phyloP scores from a whole-genome alignment of 2,329 filamentous ascomycete genomes.

The Aspergillus tubingensis region DNA sequence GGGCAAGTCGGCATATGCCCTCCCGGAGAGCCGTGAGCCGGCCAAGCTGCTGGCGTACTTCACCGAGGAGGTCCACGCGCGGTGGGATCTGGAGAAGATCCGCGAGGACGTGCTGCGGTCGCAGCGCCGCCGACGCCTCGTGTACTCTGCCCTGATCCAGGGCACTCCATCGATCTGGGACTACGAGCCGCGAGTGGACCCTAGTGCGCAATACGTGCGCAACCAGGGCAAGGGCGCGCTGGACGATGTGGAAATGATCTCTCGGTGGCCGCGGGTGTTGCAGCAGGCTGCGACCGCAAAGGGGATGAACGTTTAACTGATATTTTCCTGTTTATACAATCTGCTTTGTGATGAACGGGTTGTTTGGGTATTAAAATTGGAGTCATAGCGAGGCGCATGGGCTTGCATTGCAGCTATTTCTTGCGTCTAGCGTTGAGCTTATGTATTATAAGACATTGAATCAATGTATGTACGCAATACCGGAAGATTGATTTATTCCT shows the following conservation, averaged over 20 bases:
- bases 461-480: neutral
- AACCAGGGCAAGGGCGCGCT: slow-evolving; percentile 46
- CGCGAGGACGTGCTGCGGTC: slow-evolving; percentile 72
- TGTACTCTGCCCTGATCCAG: slow-evolving; percentile 76
- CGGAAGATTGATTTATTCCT: neutral
- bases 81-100: slow-evolving; percentile 81
- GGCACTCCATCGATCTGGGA: slow-evolving; percentile 84
- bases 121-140: slow-evolving; percentile 75
- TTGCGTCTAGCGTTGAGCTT: neutral
- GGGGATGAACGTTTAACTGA: slow-evolving; percentile 11
- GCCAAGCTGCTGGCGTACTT: slow-evolving; percentile 63
- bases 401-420: neutral
- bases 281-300: slow-evolving; percentile 34
- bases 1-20: slow-evolving; percentile 32
- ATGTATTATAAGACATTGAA: too few relatives aligned
- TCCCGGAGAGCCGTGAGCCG: slow-evolving; percentile 37
- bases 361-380: neutral
- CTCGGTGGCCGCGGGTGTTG: slow-evolving; percentile 44
- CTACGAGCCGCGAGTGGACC: slow-evolving; percentile 65
- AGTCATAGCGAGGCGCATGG: neutral
- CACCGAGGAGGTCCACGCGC: slow-evolving; percentile 68
- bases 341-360: too few relatives aligned
- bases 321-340: too few relatives aligned
- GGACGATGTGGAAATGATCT: slow-evolving; percentile 45
- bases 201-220: slow-evolving; percentile 71